Base-by-base conservation (phyloP, 495 filamentous ascomycete genomes). In the Penicillium crystallinum region DNA sequence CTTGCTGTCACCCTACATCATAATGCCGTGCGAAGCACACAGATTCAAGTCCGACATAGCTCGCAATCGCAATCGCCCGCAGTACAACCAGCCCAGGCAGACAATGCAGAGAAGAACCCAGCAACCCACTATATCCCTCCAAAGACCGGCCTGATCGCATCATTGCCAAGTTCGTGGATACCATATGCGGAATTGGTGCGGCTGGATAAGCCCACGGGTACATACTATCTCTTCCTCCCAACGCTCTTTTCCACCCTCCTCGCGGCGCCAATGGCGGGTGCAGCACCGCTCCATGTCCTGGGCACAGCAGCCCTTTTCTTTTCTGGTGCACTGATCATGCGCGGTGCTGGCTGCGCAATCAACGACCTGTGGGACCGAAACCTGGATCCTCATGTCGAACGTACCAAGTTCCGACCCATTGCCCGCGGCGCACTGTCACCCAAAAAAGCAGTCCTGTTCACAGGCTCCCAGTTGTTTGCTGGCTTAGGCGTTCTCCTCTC, bases 361-460 rank as follows among this genome's bases (percentile, higher is more conserved):
- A 97, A 98, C 70, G 93, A 98, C 65, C 80, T 97, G 38, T 96
- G 90, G 91, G 93, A 97, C 71, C 84, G 89, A 56, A 87, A 95
- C 61, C 81, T 98, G 15, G 93, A 98, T 68, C 88, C 87, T 18
- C 82, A 91, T 62, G 93, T 98, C n/a, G 72, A 82, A 29, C 84
- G 93, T 21, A 98, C 93, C 1, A 83, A 84, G 22, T 79, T 91
- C 39, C 87, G 93, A 3, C 93, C 93, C 4, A 91, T 98, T 61
- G 93, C 95, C 6, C 79, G 93, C 38, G 79, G 86, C 12, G 95
- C 93, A 27, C 74, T 97, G 21, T 86, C 83, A 8, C 88, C 90
- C 0, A 73, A 78, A 53, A 73, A 83, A 7, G 93, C 86, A 27
- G 61, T 98, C 6, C 70, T 82, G n/a, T 98, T 92, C 65, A 90